Conservation (phyloP, 768 basidiomycete genomes). For the Pulveroboletus frians region DNA sequence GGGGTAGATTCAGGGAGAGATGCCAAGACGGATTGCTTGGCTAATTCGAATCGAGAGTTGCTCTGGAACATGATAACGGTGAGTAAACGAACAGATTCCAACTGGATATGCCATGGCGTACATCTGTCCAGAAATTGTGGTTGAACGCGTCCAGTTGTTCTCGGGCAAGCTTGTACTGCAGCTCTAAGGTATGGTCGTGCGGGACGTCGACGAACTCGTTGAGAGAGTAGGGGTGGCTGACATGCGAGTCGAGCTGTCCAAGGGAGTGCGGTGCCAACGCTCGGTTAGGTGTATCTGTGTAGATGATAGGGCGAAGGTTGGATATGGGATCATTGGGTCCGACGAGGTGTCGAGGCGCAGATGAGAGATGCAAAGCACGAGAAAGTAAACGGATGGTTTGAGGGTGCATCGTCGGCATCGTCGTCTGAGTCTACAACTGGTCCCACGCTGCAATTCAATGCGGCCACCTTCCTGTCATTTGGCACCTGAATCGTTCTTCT, state of each 20-base stretch:
- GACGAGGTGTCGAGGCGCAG: slow-evolving; percentile 37
- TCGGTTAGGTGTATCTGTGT: slow-evolving; percentile 50
- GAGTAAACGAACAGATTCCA: background rate
- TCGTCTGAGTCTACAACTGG: background rate
- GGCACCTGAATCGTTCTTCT: no score
- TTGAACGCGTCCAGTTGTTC: slow-evolving; percentile 73
- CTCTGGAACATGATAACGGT: slow-evolving; percentile 41
- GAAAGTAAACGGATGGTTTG: background rate
- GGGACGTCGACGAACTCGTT: slow-evolving; percentile 50
- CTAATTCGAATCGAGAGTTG: slow-evolving; percentile 74
- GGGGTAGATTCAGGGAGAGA: slow-evolving; percentile 50
- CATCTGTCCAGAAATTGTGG: slow-evolving; percentile 77
- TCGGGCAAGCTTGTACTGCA: slow-evolving; percentile 66
- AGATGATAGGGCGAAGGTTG: slow-evolving; percentile 73
- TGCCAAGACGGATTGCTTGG: slow-evolving; percentile 52
- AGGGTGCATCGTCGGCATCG: background rate
- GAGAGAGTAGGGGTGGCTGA: slow-evolving; percentile 71
- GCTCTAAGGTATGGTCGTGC: slow-evolving; percentile 43
- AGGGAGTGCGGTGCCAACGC: slow-evolving; percentile 18
- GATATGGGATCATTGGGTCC: slow-evolving; percentile 77
- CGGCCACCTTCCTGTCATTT: no score
- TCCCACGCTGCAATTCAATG: no score
- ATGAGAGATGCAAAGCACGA: slow-evolving; percentile 23
- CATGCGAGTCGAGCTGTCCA: slow-evolving; percentile 27
- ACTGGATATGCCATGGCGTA: slow-evolving; percentile 33